Percentiles rank a stretch among this genome's conserved stretches.
Conservation (phyloP, 371 early-diverging fungal species). For the Mycotypha africana region DNA sequence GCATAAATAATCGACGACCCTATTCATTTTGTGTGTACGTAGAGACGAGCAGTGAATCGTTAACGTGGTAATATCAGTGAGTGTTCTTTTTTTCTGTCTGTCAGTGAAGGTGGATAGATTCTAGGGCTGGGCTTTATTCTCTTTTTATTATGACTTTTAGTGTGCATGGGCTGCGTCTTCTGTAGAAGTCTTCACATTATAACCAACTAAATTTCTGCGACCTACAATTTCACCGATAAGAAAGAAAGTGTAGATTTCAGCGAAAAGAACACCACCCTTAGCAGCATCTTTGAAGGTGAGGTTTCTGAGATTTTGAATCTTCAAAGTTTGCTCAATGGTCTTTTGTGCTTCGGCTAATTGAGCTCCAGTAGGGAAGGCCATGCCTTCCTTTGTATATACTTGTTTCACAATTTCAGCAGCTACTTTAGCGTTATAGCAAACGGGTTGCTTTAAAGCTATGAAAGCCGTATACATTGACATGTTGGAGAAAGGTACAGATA, state of each 20-base stretch:
- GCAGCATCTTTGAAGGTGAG: constrained; percentile 38
- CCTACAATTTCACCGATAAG: constrained; percentile 70
- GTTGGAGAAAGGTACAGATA: too few species aligned
- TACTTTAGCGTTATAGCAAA: constrained; percentile 61
- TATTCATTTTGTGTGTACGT: too few species aligned
- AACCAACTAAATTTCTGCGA: constrained; percentile 68
- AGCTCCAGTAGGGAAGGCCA: constrained; percentile 57
- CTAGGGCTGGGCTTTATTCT: too few species aligned
- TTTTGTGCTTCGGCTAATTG: constrained; percentile 55
- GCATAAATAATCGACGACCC: too few species aligned
- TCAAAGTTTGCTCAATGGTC: constrained; percentile 41
- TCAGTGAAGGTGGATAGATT: too few species aligned
- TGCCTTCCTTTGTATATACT: constrained; percentile 65
- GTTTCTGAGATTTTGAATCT: constrained; percentile 48
- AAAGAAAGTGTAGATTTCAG: constrained; percentile 69
- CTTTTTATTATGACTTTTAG: too few species aligned
- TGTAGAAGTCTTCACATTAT: constrained; percentile 46
- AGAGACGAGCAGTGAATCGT: too few species aligned
- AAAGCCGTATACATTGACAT: neutral
- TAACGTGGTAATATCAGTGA: too few species aligned
- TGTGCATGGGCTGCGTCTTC: too few species aligned
- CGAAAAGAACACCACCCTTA: constrained; percentile 57
- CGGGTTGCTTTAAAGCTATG: constrained; percentile 39
- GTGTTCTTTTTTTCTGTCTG: too few species aligned
- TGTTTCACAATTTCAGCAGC: constrained; percentile 65